Evolutionary conservation across 768 basidiomycete genomes (phyloP), one percentile per base, ranked within the genome.

Genomic region (Naematelia aurantialba): DNA sequence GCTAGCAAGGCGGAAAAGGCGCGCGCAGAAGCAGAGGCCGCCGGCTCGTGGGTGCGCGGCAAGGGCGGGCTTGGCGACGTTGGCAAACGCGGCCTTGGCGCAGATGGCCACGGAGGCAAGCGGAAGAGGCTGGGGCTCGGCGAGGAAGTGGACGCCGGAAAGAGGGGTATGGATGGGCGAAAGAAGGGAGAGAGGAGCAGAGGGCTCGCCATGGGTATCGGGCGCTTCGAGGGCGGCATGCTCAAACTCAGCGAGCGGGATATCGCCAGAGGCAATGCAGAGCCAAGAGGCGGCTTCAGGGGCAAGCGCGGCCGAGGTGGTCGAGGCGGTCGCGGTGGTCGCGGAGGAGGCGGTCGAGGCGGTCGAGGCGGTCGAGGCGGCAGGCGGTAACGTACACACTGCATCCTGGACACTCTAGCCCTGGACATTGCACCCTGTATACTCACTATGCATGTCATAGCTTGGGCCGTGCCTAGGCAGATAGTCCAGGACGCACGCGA

Each of bases 181-280:
- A 66, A 69, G 52, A 61, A 58, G 30, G 54, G 49, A 8, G 62
- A 56, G 26, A 55, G 70, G 49, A 69, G 68, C 34, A 61, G 70
- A 52, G 77, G 77, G 1, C 59, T 78, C 56, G 59, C 58, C 17
- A 73, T 71, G 61, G 77, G 77, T 14, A 58, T 77, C 11, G 77
- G 77, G 0, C 62, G 59, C 55, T 78, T 76, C 59, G 56, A 69
- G 48, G 60, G 61, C 21, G 77, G 77, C 1, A 73, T 72, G 57
- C 58, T 78, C 55, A 75, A 56, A 52, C 48, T 78, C 45, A 71
- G 66, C 50, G 61, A 73, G 61, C 44, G 60, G n/a, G 77, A 78
- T 52, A 68, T 77, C 39, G 74, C 67, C 19, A 58, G 65, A 46
- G 70, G 52, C 34, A 19, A 58, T 24, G 60, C 47, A 42, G n/a